Evolutionary conservation across 1,284 basidiomycete species (phyloP), one percentile per base, ranked within the genome.

Genomic region (Puccinia triticina): DNA sequence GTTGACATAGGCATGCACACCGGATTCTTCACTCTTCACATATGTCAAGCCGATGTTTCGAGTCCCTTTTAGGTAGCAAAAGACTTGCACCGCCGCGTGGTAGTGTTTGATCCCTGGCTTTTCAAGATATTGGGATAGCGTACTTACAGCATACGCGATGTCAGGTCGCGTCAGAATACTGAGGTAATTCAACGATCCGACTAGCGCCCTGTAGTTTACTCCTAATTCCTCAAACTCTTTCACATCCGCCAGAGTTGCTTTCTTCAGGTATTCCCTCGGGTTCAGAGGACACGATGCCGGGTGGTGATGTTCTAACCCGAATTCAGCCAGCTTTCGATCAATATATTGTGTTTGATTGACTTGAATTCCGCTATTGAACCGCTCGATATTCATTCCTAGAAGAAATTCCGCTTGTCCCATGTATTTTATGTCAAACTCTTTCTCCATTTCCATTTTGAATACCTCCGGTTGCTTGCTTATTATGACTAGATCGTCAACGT

Each of bases 401-500:
- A n/a, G n/a, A n/a, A n/a, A n/a, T n/a, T n/a, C n/a, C n/a, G n/a
- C n/a, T n/a, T n/a, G n/a, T n/a, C n/a, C n/a, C n/a, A n/a, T n/a
- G n/a, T n/a, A n/a, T n/a, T n/a, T n/a, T n/a, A n/a, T n/a, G 2
- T 55, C 16, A 16, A 69, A 69, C 34, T 69, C 71, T 7, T 73
- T 50, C 26, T 73, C 53, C 29, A 73, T 73, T 32, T 73, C 48
- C 12, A 8, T 7, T n/a, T 18, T 16, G 40, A 73, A 73, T 1
- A 53, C n/a, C n/a, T n/a, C n/a, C n/a, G n/a, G n/a, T n/a, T n/a
- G n/a, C n/a, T n/a, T n/a, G n/a, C n/a, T n/a, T 2, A 73, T 34
- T 16, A 73, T 73, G 12, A 55, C 71, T 5, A 73, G 46, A 53
- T 73, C 40, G 18, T 73, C 46, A 3, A 73, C 43, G 40, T 73